Percentiles rank a stretch among this genome's conserved stretches.
Evolutionary conservation across 176 grass and related monocot species (phyloP).

Genomic region (Leersia perrieri): DNA sequence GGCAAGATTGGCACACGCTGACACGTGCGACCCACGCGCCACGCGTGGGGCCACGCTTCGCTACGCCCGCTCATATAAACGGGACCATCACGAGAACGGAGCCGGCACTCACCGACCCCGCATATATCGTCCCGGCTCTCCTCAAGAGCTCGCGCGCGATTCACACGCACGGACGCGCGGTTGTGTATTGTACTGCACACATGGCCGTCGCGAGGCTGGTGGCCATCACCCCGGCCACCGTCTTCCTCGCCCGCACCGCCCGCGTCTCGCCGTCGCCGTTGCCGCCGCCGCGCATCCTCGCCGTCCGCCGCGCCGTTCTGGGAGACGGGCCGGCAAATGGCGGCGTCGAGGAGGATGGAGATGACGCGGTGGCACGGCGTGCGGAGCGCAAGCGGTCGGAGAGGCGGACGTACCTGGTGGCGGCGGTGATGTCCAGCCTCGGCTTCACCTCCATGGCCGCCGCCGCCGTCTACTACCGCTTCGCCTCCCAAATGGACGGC

Average conservation of each 20-base stretch:
- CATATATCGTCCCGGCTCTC: not conserved
- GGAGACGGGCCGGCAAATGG: not conserved
- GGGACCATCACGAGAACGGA: not conserved
- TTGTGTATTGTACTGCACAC: not conserved
- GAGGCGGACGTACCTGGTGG: constrained; percentile 71
- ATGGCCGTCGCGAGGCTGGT: constrained; percentile 14
- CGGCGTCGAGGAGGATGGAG: not conserved
- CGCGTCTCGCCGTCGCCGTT: not conserved
- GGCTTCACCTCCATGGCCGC: constrained; percentile 86
- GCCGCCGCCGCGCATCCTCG: not conserved
- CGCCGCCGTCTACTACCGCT: constrained; percentile 77
- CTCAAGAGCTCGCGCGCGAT: not conserved
- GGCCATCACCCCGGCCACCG: not conserved
- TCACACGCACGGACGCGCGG: not conserved
- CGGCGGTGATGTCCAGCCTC: constrained; percentile 82
- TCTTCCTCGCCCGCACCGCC: not conserved
- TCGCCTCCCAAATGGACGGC: constrained; percentile 79
- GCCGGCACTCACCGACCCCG: no score
- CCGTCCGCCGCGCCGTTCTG: not conserved
- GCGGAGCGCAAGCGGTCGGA: constrained; percentile 59
- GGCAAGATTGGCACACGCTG: no score
- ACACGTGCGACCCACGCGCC: no score
- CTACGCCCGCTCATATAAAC: not conserved
- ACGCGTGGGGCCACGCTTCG: not conserved
- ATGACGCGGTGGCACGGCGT: constrained; percentile 6